Conservation (phyloP, 2,329 filamentous ascomycete genomes). For the Colletotrichum lindemuthianum region DNA sequence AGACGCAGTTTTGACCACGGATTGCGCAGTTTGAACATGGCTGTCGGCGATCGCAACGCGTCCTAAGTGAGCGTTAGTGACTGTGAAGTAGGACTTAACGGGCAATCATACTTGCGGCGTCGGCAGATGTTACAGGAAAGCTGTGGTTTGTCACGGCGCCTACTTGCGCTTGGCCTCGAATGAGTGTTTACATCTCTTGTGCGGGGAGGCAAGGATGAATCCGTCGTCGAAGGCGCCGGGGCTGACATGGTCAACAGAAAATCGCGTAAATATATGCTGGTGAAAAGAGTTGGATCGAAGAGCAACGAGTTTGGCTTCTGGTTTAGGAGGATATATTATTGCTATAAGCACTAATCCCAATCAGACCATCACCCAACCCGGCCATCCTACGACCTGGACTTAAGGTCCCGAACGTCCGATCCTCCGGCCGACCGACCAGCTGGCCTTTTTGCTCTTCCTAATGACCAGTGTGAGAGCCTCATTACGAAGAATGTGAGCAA, state of each 20-base stretch:
- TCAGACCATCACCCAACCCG: too few relatives aligned
- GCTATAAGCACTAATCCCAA: slow-evolving; percentile 9
- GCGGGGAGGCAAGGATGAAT: too few relatives aligned
- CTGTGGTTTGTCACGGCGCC: slow-evolving; percentile 46
- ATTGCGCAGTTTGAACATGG: slow-evolving; percentile 40
- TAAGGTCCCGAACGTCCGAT: slow-evolving; percentile 14
- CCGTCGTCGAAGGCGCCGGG: too few relatives aligned
- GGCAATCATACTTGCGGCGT: slow-evolving; percentile 44
- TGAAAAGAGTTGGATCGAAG: too few relatives aligned
- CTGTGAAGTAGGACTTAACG: too few relatives aligned
- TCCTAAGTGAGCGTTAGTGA: slow-evolving; percentile 13
- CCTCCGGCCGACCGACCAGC: slow-evolving; percentile 2
- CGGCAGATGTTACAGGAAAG: slow-evolving; percentile 49
- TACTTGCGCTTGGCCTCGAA: slow-evolving; percentile 29
- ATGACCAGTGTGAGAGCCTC: too few relatives aligned
- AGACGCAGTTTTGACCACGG: slow-evolving; percentile 31
- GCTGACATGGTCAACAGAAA: background rate
- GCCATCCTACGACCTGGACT: background rate
- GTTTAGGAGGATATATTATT: background rate
- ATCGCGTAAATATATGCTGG: too few relatives aligned
- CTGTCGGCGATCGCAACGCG: slow-evolving; percentile 40
- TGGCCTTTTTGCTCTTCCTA: too few relatives aligned
- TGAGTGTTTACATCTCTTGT: background rate
- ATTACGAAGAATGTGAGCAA: too few relatives aligned
- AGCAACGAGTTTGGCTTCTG: background rate